Evolutionary conservation across 2,329 filamentous ascomycete species (phyloP), one percentile per base, ranked within the genome.

Genomic region (Monosporascus sp.): DNA sequence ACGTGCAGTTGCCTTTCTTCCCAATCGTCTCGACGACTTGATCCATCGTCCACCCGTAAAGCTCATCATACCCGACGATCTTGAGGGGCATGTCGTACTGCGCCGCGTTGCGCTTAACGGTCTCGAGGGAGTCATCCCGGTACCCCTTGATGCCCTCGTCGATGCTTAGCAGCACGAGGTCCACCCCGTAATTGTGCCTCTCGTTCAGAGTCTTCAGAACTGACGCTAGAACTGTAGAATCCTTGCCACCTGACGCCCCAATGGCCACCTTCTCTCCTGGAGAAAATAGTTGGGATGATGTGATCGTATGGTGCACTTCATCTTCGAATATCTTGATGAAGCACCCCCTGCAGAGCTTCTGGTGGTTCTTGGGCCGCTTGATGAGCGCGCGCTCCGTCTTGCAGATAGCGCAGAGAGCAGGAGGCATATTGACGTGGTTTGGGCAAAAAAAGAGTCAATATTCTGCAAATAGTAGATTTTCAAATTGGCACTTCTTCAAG

Each of bases 1-100:
- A 99, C 31, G 95, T 99, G 79, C 94, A 99, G 72, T 99, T 99
- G 31, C 93, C 92, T 71, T 97, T 97, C 75, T 97, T 97, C 15
- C 94, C 94, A 49, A 99, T 89, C 48, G 93, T 90, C 64, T 92
- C 89, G 4, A 99, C 95, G 9, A 99, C 94, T 67, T 97, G 90
- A 66, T 99, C 94, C 94, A 99, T 99, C 1, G 92, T 97, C 94
- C 94, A 99, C 8, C 93, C 94, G 69, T 99, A 99, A 9, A 99
- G 77, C 65, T 97, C 89, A 51, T 87, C 87, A 65, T 99, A 99
- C 49, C 93, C 91, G 49, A 99, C 84, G 52, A 99, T 96, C 62
- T 90, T 89, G 48, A 99, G 75, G 0, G 89, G 85, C 87, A 99
- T 95, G 1, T 87, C 85, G 72, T 97, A 97, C 70, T 97, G 91